Base-by-base conservation (phyloP, 1,139 yeast species). In the Yarrowia galli region DNA sequence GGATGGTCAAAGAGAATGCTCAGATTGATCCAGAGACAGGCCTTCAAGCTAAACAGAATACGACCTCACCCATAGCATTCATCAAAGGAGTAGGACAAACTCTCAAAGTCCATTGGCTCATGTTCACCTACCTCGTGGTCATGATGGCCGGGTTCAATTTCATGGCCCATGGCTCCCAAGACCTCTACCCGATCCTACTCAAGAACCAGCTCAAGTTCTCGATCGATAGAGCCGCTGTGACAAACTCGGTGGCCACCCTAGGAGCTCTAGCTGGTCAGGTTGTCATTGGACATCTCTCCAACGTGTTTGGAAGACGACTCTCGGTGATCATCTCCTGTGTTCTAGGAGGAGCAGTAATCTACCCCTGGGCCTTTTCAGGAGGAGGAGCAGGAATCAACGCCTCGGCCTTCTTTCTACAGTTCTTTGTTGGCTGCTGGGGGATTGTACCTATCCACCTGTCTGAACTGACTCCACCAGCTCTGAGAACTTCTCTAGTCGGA, bases 401-500 rank as follows among this genome's bases (percentile, higher is more conserved):
- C 7, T 89, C 91, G 69, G 95, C 83, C 1, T 91, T 90, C 78
- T 89, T 89, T 80, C 79, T 91, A 73, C 97, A 91, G 78, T 86
- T 88, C 74, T 87, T 87, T 72, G 95, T 91, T 65, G 97, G 97
- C 71, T 89, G 92, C 20, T 91, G 96, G 92, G 96, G 96, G 73
- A 90, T 89, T 58, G 84, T 89, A 72, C 97, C 97, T 67, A 85
- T 89, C 71, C 92, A 89, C 77, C 81, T 90, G 67, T 83, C 91
- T 1, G 96, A 90, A 78, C 82, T 91, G 71, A 85, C 95, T 18
- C 89, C 89, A 61, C 95, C 93, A 25, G 87, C 88, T 72, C 88
- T 87, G 79, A 84, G 90, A 76, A 82, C 93, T 2, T 87, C 89
- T 72, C 87, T 89, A 65, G 86, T 85, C 61, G 97, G 97, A 75